Evolutionary conservation across 2,329 filamentous ascomycete genomes (phyloP), one percentile per base, ranked within the genome.

Genomic region (Westerdykella sp.): DNA sequence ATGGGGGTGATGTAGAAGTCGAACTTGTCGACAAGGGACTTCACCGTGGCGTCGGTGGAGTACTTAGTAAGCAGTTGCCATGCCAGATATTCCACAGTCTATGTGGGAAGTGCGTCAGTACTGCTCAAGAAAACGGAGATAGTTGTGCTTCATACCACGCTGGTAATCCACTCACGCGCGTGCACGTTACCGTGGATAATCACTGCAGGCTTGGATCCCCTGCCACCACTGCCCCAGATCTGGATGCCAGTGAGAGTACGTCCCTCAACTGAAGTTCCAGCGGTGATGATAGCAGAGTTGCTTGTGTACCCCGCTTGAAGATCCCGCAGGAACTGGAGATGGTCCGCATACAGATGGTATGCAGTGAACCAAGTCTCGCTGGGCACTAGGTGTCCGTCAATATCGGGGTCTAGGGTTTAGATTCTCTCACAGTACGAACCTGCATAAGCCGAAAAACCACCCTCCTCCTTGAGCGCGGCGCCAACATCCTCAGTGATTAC

Each of bases 61-160:
- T 65, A 65, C 43, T 63, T 60, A 28, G 62, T 66, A 10, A 67
- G 53, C 5, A 67, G 51, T 30, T 65, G 62, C 55, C 57, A 67
- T 6, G 61, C 59, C 16, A 62, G 50, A 45, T 63, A 65, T 41
- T 59, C 59, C 37, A 47, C 42, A 14, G 52, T 53, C 45, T 48
- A 21, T 21, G 21, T 22, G 18, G 18, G 15, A 10, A 25, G 25
- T 21, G 14, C 9, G 25, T 22, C 23, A 28, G 10, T 38, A n/a
- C 45, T 16, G 36, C 18, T 15, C 16, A 25, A 16, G 39, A 37
- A 38, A 31, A 28, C 14, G 14, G 10, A 6, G 3, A 14, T 2
- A 34, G 10, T n/a, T 4, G 21, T 13, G 5, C 6, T 10, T n/a
- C 43, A 16, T 40, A 55, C 57, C 58, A 63, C 57, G 2, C 62